Evolutionary conservation across 495 filamentous ascomycete genomes (phyloP).

Genomic region (Terfezia claveryi): DNA sequence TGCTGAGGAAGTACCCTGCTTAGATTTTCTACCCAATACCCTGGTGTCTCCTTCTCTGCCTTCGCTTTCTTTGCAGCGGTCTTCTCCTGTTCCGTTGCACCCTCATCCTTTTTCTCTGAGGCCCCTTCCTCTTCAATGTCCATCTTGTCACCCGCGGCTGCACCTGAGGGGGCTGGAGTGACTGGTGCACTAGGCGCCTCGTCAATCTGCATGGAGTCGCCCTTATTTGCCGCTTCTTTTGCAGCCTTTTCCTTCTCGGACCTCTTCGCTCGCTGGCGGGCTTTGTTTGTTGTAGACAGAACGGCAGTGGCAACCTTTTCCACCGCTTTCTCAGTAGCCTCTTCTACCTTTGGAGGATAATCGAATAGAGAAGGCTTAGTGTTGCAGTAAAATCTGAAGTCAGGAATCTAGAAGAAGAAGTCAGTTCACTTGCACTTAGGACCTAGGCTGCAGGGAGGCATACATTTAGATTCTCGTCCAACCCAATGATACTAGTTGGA

Average conservation of each 20-base stretch:
- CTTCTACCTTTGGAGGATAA: constrained; percentile 88
- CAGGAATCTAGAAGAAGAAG: constrained; percentile 39
- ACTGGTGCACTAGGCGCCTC: constrained; percentile 52
- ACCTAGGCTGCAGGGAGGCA: not conserved
- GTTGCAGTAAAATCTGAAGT: constrained; percentile 87
- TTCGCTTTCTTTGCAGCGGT: constrained; percentile 39
- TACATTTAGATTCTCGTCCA: constrained; percentile 62
- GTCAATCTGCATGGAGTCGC: constrained; percentile 80
- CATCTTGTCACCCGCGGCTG: constrained; percentile 56
- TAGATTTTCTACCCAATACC: constrained; percentile 94
- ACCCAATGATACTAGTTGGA: constrained; percentile 80
- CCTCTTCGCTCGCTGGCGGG: constrained; percentile 66
- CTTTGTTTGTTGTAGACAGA: constrained; percentile 88
- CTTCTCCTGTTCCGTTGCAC: constrained; percentile 37
- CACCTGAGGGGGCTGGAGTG: constrained; percentile 31
- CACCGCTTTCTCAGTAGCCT: constrained; percentile 78
- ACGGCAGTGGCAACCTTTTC: constrained; percentile 92
- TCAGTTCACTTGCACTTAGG: not conserved
- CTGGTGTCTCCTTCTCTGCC: constrained; percentile 95
- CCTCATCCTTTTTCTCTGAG: constrained; percentile 37
- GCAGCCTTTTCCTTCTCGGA: constrained; percentile 37
- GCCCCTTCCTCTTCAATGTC: constrained; percentile 51
- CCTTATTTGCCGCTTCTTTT: constrained; percentile 43
- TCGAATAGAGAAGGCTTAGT: constrained; percentile 90
- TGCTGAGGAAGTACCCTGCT: constrained; percentile 80